phyloP scores from a whole-genome alignment of 1,139 yeast species.

The Zygosaccharomyces pseudobailii region DNA sequence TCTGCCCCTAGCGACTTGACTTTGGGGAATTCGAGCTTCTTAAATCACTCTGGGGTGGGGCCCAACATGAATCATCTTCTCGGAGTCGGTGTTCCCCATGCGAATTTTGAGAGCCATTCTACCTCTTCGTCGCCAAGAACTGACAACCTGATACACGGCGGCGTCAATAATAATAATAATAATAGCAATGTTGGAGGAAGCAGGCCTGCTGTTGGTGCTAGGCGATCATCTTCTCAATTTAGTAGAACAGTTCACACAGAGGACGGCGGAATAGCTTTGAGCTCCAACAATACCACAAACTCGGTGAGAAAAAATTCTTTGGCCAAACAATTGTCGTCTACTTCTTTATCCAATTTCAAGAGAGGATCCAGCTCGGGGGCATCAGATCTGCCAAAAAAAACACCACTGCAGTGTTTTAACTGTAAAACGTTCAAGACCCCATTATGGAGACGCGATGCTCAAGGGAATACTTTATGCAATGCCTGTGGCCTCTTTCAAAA shows the following conservation, averaged over 20 bases:
- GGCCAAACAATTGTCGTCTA: constrained; percentile 28
- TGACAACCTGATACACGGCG: constrained; percentile 1
- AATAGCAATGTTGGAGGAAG: constrained; percentile 6
- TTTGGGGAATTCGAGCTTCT: neutral
- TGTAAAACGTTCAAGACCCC: constrained; percentile 95
- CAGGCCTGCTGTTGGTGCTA: constrained; percentile 13
- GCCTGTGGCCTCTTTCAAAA: constrained; percentile 94
- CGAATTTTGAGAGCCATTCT: neutral
- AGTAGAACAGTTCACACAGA: constrained; percentile 14
- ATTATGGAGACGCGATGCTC: constrained; percentile 90
- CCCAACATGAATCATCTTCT: neutral
- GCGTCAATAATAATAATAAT: constrained; percentile 6
- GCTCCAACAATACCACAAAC: constrained; percentile 23
- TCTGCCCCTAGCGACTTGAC: constrained; percentile 5
- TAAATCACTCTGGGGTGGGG: constrained; percentile 3
- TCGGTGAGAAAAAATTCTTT: constrained; percentile 30
- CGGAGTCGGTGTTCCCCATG: neutral
- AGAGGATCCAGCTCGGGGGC: constrained; percentile 20
- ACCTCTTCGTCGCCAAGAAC: neutral
- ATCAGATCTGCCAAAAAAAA: constrained; percentile 24
- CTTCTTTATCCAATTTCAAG: constrained; percentile 27
- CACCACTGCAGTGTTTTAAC: constrained; percentile 58
- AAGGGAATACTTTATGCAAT: constrained; percentile 90
- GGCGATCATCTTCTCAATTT: constrained; percentile 18
- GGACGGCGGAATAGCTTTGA: constrained; percentile 20